These are phyloP conservation scores for Aspergillus latus DNA, from an alignment of 2,329 filamentous ascomycete species.

Conservation along the genomic window DNA sequence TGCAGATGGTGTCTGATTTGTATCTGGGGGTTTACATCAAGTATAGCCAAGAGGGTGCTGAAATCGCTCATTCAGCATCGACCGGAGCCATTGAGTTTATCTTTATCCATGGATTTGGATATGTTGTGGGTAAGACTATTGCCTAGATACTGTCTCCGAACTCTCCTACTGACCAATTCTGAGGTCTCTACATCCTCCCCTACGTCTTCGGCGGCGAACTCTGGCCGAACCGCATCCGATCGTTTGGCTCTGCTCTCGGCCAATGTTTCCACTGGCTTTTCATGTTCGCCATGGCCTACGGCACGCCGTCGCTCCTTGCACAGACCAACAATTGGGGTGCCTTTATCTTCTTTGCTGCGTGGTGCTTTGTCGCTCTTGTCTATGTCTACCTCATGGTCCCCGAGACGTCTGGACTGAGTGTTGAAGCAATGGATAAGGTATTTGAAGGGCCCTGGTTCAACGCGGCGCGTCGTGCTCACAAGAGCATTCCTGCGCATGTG, in stretches of 20 bases:
- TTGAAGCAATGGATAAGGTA: constrained; percentile 10
- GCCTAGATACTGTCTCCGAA: constrained; percentile 12
- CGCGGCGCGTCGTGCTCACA: neutral
- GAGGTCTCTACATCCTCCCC: constrained; percentile 32
- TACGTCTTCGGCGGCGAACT: constrained; percentile 49
- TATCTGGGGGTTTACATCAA: constrained; percentile 30
- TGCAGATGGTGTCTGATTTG: constrained; percentile 44
- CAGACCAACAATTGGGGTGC: constrained; percentile 2
- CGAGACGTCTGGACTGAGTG: constrained; percentile 4
- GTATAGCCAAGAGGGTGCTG: constrained; percentile 11
- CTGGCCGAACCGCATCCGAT: constrained; percentile 48
- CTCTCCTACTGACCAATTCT: neutral
- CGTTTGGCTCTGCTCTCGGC: constrained; percentile 42
- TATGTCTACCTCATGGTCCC: constrained; percentile 7
- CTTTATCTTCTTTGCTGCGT: constrained; percentile 11
- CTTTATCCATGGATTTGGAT: constrained; percentile 49
- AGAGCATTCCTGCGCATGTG: too few relatives aligned
- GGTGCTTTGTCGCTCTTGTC: constrained; percentile 4
- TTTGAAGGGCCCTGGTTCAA: neutral
- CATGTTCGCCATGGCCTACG: constrained; percentile 41
- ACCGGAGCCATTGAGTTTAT: constrained; percentile 46
- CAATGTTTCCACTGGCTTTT: constrained; percentile 48
- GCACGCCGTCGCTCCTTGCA: constrained; percentile 32
- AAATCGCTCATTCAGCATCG: constrained; percentile 20
- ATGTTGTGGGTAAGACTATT: constrained; percentile 30